Base-by-base conservation (phyloP, 1,139 yeast genomes). In the Blastobotrys aristatus region DNA sequence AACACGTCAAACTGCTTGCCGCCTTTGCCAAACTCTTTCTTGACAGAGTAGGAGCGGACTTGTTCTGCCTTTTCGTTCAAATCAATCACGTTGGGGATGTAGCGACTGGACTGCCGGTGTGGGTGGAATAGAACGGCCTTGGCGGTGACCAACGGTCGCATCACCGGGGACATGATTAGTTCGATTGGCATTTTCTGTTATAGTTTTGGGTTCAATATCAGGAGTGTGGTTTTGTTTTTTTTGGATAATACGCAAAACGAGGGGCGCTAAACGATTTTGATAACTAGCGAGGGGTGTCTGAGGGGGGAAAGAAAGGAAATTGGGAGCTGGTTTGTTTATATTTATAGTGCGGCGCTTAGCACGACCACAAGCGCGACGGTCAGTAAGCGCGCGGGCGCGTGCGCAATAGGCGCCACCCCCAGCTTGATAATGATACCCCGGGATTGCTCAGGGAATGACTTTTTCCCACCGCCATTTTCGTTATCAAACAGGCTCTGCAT, bases 141-240 rank as follows among this genome's bases (percentile, higher is more conserved):
- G 48, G 79, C 81, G 55, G 71, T 58, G 43, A 78, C 79, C 49
- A 77, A 68, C 8, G 84, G 84, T 55, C 81, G 69, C 80, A 79
- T 74, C 24, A 79, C 48, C 21, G 84, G 84, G 32, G 80, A 71
- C 53, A 79, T 69, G 44, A 77, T 54, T 40, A 79, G 72, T 63
- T 80, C 84, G 50, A 79, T 68, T 36, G 84, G 84, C 84, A 79
- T 79, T 31, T 48, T 56, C n/a, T n/a, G n/a, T n/a, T n/a, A n/a
- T n/a, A n/a, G n/a, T n/a, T n/a, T n/a, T n/a, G n/a, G n/a, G n/a
- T n/a, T n/a, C n/a, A n/a, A n/a, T n/a, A n/a, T n/a, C n/a, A n/a
- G n/a, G n/a, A n/a, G n/a, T n/a, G n/a, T n/a, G n/a, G n/a, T n/a
- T n/a, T n/a, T n/a, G n/a, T n/a, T n/a, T n/a, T n/a, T n/a, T n/a